Base-by-base conservation (phyloP, 768 basidiomycete genomes). In the Tylopilus vinaceipallidus region DNA sequence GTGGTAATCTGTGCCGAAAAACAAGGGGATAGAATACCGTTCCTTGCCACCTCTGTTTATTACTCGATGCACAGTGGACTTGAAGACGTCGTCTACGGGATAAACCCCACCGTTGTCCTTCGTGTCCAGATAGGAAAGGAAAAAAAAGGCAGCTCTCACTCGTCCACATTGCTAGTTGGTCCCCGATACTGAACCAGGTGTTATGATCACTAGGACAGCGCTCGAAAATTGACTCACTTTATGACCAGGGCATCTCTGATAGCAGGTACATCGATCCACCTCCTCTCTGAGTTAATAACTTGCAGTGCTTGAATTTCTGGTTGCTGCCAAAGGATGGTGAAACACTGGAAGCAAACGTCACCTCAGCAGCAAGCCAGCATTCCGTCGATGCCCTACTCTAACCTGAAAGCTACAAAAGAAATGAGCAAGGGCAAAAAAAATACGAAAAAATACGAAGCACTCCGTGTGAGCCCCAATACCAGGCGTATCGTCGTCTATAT, bases 1-100 rank as follows among this genome's bases (percentile, higher is more conserved):
- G 53, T 94, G 80, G 61, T 93, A 92, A 63, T 95, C 90, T 9
- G 84, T 86, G 2, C 94, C 93, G 55, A 94, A 93, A 71, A 97
- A 95, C 26, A 94, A 73, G 0, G 94, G 92, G n/a, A 94, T 88
- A 0, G 89, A 91, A 65, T 89, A 94, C 26, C 94, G 78, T 17
- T 74, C 71, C 29, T 75, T 70, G 4, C 88, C 87, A 20, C 81
- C 82, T 34, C 81, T 75, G 57, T 94, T 93, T 55, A 91, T 76
- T 2, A 85, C 95, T 36, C 93, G 82, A 67, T 98, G 94, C 1
- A 88, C 75, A 0, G 92, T 95, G 0, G 90, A 93, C 58, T 90
- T 91, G 79, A 94, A 95, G 34, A 92, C 74, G 58, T 89, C 91
- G 58, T 95, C 90, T 95, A 26, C 40, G 12, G 7, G 39, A 39